These are phyloP conservation scores for Boletus smithii DNA, from an alignment of 1,284 basidiomycete genomes.

Conservation along the genomic window DNA sequence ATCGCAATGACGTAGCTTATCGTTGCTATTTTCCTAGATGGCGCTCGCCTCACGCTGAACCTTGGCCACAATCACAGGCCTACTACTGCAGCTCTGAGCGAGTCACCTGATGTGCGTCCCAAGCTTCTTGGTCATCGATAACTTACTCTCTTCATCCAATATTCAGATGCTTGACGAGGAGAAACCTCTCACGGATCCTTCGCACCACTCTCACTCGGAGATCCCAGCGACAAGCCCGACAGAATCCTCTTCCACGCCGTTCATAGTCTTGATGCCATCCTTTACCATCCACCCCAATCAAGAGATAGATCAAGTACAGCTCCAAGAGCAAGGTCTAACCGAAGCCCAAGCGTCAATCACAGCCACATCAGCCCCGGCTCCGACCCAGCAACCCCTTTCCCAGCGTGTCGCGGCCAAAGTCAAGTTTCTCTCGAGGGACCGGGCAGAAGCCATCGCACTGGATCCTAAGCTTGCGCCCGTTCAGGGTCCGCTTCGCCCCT, in stretches of 20 bases:
- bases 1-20: neutral
- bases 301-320: neutral
- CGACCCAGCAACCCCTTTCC: slow-evolving; percentile 6
- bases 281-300: slow-evolving; percentile 11
- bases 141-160: neutral
- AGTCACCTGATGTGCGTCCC: slow-evolving; percentile 15
- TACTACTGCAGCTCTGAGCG: neutral
- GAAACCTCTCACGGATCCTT: slow-evolving; percentile 14
- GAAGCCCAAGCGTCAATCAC: neutral
- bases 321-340: neutral
- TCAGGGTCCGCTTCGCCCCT: slow-evolving; percentile 32
- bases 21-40: slow-evolving; percentile 13
- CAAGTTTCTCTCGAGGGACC: slow-evolving; percentile 25
- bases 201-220: slow-evolving; percentile 2
- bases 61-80: slow-evolving; percentile 11
- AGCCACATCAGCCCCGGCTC: neutral
- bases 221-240: slow-evolving; percentile 6
- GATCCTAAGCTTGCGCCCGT: slow-evolving; percentile 35
- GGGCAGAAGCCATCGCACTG: slow-evolving; percentile 24
- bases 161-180: slow-evolving; percentile 17
- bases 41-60: slow-evolving; percentile 28
- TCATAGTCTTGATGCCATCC: slow-evolving; percentile 12
- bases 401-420: slow-evolving; percentile 16
- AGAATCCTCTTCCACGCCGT: slow-evolving; percentile 16
- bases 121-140: neutral